Evolutionary conservation across 2,329 filamentous ascomycete genomes (phyloP), one percentile per base, ranked within the genome.

Genomic region (Cadophora malorum): DNA sequence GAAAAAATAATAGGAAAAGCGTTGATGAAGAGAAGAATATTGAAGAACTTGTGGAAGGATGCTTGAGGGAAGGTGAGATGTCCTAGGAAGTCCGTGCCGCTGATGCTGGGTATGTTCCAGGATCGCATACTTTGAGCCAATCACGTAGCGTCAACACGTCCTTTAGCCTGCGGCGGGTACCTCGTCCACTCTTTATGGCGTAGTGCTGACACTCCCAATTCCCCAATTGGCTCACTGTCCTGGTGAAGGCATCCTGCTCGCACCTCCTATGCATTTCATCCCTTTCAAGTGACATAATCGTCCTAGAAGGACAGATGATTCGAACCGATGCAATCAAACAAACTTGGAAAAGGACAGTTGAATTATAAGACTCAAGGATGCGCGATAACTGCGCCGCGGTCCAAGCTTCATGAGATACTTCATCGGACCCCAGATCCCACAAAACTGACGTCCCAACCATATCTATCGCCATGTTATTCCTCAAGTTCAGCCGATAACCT

Each of bases 81-180:
- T 41, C 55, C 4, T 25, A 16, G 9, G 4, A 25, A 35, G 56
- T 21, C 38, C 59, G 59, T 62, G 59, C 59, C 49, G 59, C 41
- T 62, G 59, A 50, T 21, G 23, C 28, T 49, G 41, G n/a, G 3
- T 8, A 28, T 33, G 16, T 28, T 19, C 38, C 35, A 19, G 14
- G 9, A n/a, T n/a, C 28, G 28, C 28, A 12, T 28, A 38, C 1
- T 23, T 10, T n/a, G 8, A 21, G 58, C 58, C 58, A 47, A 49
- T 47, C 7, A 38, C 8, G 9, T 25, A 45, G 19, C 21, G n/a
- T 3, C 3, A 45, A 21, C 9, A 45, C 5, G n/a, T 28, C 38
- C 31, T 12, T 41, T 41, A 59, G 7, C n/a, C 55, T 4, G 8
- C 31, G n/a, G 45, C 45, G 45, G 19, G 19, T 21, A 49, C 41